Conservation (phyloP, 306 rosid genomes). For the Erythrophleum fordii region DNA sequence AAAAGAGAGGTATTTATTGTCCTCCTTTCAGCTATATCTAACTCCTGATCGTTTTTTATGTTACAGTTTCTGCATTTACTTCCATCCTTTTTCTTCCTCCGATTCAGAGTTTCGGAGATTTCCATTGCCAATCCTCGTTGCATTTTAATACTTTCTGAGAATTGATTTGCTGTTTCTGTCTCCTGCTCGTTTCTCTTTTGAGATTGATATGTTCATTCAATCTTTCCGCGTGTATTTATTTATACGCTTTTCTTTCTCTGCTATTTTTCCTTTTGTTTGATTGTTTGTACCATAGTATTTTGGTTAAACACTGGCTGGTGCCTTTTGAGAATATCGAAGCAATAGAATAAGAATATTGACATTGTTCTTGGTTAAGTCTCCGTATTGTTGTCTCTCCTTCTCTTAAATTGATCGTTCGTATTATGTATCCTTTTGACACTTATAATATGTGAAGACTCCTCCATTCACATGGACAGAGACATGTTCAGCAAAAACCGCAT, state of each 20-base stretch:
- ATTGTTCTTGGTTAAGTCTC: background rate
- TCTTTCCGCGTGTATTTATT: background rate
- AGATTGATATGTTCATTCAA: background rate
- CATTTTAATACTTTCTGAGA: slow-evolving; percentile 10
- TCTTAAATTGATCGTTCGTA: background rate
- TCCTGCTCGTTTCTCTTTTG: background rate
- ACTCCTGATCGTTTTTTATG: background rate
- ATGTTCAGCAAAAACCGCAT: background rate
- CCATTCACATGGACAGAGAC: background rate
- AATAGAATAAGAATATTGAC: background rate
- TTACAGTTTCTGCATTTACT: background rate
- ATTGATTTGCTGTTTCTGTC: background rate
- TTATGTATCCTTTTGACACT: background rate
- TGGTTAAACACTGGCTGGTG: background rate
- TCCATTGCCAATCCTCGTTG: background rate
- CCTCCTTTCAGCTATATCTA: background rate
- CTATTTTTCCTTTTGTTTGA: background rate
- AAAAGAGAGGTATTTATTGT: slow-evolving; percentile 67
- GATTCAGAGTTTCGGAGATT: slow-evolving; percentile 26
- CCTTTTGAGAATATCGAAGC: background rate
- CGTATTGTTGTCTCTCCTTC: background rate
- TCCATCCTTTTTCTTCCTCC: background rate
- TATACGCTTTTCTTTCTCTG: background rate
- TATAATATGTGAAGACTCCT: background rate
- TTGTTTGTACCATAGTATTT: background rate